phyloP scores from a whole-genome alignment of 257 asterid species.

The Fraxinus anomala region DNA sequence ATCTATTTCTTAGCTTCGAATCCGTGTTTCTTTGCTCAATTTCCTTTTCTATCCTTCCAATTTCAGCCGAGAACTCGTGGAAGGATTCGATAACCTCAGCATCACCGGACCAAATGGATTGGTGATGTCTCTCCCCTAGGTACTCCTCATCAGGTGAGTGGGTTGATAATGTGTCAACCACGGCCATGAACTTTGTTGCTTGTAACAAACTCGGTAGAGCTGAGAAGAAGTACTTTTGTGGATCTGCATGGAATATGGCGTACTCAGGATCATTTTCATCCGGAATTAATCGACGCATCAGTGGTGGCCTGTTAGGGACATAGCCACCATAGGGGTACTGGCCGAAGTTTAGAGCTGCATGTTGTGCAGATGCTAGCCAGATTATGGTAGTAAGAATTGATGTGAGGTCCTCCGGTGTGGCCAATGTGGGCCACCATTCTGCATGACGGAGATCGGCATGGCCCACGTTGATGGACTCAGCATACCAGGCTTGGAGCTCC shows the following conservation, averaged over 20 bases:
- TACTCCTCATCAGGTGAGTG: conserved; percentile 96
- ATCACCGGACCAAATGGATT: conserved; percentile 87
- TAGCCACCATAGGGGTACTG: conserved; percentile 96
- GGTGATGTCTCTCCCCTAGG: conserved; percentile 76
- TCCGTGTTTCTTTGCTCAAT: conserved; percentile 66
- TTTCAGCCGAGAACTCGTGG: conserved; percentile 67
- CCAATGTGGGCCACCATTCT: conserved; percentile 92
- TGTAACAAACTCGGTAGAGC: conserved; percentile 85
- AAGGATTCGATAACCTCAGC: conserved; percentile 60
- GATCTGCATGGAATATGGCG: conserved; percentile 59
- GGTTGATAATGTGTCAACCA: conserved; percentile 82
- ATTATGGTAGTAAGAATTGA: conserved; percentile 81
- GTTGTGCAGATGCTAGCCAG: conserved; percentile 94
- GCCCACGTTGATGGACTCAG: conserved; percentile 91
- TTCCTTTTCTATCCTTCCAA: conserved; percentile 67
- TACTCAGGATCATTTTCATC: conserved; percentile 74
- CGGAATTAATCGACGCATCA: conserved; percentile 81
- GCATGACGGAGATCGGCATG: conserved; percentile 70
- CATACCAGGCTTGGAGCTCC: conserved; percentile 97
- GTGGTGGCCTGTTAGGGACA: conserved; percentile 92
- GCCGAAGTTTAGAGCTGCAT: conserved; percentile 92
- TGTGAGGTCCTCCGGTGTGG: conserved; percentile 63
- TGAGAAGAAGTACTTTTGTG: conserved; percentile 72
- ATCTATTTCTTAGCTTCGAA: conserved; percentile 54
- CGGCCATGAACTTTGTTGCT: conserved; percentile 96